These are phyloP conservation scores for Teunomyces gatunensis DNA, from an alignment of 805 yeast species.

Conservation along the genomic window DNA sequence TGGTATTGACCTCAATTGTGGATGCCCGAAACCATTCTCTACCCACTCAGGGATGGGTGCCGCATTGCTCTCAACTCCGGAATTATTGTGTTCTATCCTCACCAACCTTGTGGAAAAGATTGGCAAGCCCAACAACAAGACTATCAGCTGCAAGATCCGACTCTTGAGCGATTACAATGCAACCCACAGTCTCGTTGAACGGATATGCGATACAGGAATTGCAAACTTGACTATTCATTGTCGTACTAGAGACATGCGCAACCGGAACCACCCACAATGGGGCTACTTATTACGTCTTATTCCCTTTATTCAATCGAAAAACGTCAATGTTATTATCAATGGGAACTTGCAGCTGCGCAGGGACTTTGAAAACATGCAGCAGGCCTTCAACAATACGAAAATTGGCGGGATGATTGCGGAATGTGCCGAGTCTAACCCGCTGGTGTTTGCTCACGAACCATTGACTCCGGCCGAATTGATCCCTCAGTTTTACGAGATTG, in stretches of 20 bases:
- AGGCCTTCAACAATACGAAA: constrained; percentile 48
- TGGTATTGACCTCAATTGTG: constrained; percentile 92
- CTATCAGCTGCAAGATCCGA: constrained; percentile 89
- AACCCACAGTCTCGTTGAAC: constrained; percentile 57
- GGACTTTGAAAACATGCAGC: constrained; percentile 54
- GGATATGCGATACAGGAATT: constrained; percentile 69
- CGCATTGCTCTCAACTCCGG: constrained; percentile 82
- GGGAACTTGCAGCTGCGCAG: constrained; percentile 63
- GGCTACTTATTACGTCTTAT: constrained; percentile 63
- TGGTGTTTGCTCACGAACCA: constrained; percentile 55
- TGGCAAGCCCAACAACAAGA: constrained; percentile 72
- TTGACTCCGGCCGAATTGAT: constrained; percentile 55
- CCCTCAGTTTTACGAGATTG: constrained; percentile 54
- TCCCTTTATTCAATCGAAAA: constrained; percentile 54
- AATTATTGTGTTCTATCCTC: constrained; percentile 67
- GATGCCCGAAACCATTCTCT: constrained; percentile 96
- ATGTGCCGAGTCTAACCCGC: constrained; percentile 82
- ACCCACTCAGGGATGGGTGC: constrained; percentile 98
- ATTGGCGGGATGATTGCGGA: constrained; percentile 95
- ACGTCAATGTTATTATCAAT: constrained; percentile 75
- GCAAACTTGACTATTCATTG: constrained; percentile 87
- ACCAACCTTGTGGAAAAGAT: constrained; percentile 68
- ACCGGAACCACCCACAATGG: constrained; percentile 77
- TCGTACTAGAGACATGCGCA: constrained; percentile 84
- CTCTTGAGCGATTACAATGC: constrained; percentile 60